A percentile compares a stretch with the other conserved stretches of the same genome.
Conservation (phyloP, 441 rosid genomes). For the Aleurites moluccanus region DNA sequence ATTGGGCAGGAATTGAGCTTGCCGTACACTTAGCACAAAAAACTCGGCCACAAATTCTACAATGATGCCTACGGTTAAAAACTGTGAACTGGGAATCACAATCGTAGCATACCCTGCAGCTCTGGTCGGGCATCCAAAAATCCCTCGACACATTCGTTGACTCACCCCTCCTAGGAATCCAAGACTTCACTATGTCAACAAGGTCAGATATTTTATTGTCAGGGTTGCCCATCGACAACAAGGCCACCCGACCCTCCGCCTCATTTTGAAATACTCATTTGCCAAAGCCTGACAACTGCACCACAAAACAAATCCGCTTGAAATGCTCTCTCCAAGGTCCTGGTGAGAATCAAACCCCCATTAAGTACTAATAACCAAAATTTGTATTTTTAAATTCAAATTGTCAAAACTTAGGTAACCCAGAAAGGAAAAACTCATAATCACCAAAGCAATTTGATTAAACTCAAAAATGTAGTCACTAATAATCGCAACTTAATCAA, state of each 20-base stretch:
- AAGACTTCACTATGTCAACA: slow-evolving; percentile 51
- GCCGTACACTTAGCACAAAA: slow-evolving; percentile 90
- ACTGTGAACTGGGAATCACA: slow-evolving; percentile 79
- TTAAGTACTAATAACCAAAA: neutral
- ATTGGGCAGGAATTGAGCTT: slow-evolving; percentile 58
- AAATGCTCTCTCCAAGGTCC: slow-evolving; percentile 20
- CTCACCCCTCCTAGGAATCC: slow-evolving; percentile 73
- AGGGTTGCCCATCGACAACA: slow-evolving; percentile 61
- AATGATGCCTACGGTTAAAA: slow-evolving; percentile 82
- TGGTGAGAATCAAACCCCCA: slow-evolving; percentile 14
- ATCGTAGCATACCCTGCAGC: slow-evolving; percentile 92
- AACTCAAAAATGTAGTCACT: neutral
- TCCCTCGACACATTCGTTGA: slow-evolving; percentile 73
- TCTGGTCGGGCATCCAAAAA: slow-evolving; percentile 99
- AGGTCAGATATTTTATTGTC: slow-evolving; percentile 59
- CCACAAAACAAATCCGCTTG: slow-evolving; percentile 18
- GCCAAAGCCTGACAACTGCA: slow-evolving; percentile 28
- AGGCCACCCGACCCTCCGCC: slow-evolving; percentile 41
- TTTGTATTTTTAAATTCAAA: slow-evolving; percentile 11
- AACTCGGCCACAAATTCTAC: slow-evolving; percentile 82
- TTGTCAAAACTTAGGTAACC: neutral
- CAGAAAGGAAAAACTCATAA: neutral
- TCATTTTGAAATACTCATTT: slow-evolving; percentile 62
- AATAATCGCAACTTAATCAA: neutral
- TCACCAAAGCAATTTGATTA: neutral